Evolutionary conservation across 495 filamentous ascomycete genomes (phyloP).

Genomic region (Penicillium angulare): DNA sequence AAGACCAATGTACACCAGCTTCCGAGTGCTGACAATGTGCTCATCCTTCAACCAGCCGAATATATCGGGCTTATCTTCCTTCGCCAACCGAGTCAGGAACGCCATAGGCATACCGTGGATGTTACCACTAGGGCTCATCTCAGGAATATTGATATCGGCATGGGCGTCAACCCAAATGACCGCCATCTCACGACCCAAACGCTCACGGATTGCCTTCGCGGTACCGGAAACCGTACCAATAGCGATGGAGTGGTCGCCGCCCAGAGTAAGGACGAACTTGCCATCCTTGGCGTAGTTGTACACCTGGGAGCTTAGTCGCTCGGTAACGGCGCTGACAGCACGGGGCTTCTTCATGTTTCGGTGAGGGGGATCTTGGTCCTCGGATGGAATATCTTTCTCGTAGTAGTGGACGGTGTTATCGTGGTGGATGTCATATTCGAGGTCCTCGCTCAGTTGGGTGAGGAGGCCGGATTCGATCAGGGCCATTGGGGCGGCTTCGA

Average conservation of each 20-base stretch:
- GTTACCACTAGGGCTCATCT: conserved; percentile 85
- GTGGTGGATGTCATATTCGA: conserved; percentile 83
- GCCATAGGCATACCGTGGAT: conserved; percentile 98
- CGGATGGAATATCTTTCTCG: conserved; percentile 66
- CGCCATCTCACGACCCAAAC: conserved; percentile 76
- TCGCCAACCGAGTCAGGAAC: conserved; percentile 82
- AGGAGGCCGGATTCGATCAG: conserved; percentile 89
- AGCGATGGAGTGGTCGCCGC: conserved; percentile 94
- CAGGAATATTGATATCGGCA: conserved; percentile 94
- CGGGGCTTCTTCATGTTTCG: conserved; percentile 91
- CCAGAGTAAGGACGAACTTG: conserved; percentile 86
- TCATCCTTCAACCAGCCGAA: conserved; percentile 85
- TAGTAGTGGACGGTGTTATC: conserved; percentile 85
- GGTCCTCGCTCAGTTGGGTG: conserved; percentile 75
- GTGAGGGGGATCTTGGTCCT: conserved; percentile 67
- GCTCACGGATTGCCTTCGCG: conserved; percentile 79
- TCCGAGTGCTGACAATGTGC: conserved; percentile 65
- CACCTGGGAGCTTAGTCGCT: conserved; percentile 75
- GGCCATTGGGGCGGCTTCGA: conserved; percentile 88
- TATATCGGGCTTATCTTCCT: conserved; percentile 64
- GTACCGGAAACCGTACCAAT: conserved; percentile 88
- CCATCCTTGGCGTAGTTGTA: conserved; percentile 84
- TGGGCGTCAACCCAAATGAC: conserved; percentile 99
- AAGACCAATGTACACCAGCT: conserved; percentile 96
- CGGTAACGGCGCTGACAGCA: conserved; percentile 84